Percentiles rank a stretch among this genome's conserved stretches.
Conservation (phyloP, 2,329 filamentous ascomycete species). For the Xylariaceae sp. region DNA sequence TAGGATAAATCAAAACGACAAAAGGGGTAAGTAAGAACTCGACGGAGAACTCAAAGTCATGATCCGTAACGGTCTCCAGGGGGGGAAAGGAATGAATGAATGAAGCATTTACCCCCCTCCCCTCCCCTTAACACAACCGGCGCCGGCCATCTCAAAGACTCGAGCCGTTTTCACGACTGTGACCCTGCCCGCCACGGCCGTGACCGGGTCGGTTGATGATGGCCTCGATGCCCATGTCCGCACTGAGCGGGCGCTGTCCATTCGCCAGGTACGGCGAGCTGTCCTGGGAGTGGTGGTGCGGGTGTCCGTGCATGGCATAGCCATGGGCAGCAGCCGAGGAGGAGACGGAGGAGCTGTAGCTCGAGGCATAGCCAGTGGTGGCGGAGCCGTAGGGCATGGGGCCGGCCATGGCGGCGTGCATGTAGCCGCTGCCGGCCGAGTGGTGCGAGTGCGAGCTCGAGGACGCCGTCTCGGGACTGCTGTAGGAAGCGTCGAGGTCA, state of each 20-base stretch:
- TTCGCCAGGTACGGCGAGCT: constrained; percentile 45
- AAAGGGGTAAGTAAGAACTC: not conserved
- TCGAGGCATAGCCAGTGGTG: constrained; percentile 30
- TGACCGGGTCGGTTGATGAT: constrained; percentile 48
- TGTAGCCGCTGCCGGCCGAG: constrained; percentile 19
- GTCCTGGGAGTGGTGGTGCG: constrained; percentile 33
- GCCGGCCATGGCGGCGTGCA: constrained; percentile 12
- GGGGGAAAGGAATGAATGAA: not conserved
- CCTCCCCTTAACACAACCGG: too few relatives aligned
- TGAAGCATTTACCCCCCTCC: too few relatives aligned
- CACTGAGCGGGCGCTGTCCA: constrained; percentile 46
- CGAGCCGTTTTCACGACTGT: not conserved
- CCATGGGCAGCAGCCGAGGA: constrained; percentile 34
- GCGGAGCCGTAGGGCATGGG: constrained; percentile 13
- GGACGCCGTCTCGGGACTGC: constrained; percentile 47
- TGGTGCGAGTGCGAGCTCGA: constrained; percentile 38
- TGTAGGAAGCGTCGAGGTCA: constrained; percentile 53
- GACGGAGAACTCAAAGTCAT: constrained; percentile 2
- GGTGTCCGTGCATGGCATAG: constrained; percentile 27
- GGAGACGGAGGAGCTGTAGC: constrained; percentile 51
- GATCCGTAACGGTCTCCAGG: not conserved
- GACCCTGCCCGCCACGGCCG: constrained; percentile 5
- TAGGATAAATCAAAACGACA: constrained; percentile 1
- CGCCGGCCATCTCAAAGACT: constrained; percentile 9
- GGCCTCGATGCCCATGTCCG: constrained; percentile 56